Evolutionary conservation across 2,329 filamentous ascomycete genomes (phyloP), one percentile per base, ranked within the genome.

Genomic region (Trichoderma sp.): DNA sequence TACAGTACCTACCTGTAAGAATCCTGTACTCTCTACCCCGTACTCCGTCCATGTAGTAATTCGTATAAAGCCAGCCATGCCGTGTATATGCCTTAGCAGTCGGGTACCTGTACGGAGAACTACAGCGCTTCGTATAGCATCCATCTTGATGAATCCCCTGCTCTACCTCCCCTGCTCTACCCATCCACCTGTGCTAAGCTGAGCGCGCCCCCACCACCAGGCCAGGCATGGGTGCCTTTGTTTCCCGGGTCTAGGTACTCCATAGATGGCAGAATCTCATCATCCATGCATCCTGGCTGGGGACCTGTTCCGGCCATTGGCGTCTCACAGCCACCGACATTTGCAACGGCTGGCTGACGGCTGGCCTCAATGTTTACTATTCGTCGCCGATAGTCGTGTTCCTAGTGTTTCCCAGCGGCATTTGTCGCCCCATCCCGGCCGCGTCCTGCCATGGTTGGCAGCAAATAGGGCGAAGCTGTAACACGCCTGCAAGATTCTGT

Each of bases 171-270:
- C 22, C 22, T 48, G 10, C 42, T 19, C 22, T 48, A 48, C 9
- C n/a, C 19, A 60, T 60, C 57, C 57, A 60, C 57, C n/a, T n/a
- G 34, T 25, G 19, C 56, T 59, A 59, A 59, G 35, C 56, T 48
- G 42, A 48, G 56, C 56, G 7, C 13, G 17, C 48, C 32, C 27
- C 57, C 57, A 60, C 39, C 42, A 60, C 57, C 42, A 48, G 29
- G n/a, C 57, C 42, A 48, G 29, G n/a, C 59, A 52, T 63, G 59
- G 59, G 29, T 25, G 29, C 22, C 15, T 63, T 13, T 22, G 22
- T 32, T 60, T 60, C 25, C n/a, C 25, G 57, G 13, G 37, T 22
- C 37, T 19, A 19, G n/a, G n/a, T n/a, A n/a, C n/a, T n/a, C n/a
- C n/a, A n/a, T n/a, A n/a, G 42, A 52, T 52, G 45, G 22, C 59